phyloP scores from a whole-genome alignment of 2,329 filamentous ascomycete species.

The Fusarium coicis region DNA sequence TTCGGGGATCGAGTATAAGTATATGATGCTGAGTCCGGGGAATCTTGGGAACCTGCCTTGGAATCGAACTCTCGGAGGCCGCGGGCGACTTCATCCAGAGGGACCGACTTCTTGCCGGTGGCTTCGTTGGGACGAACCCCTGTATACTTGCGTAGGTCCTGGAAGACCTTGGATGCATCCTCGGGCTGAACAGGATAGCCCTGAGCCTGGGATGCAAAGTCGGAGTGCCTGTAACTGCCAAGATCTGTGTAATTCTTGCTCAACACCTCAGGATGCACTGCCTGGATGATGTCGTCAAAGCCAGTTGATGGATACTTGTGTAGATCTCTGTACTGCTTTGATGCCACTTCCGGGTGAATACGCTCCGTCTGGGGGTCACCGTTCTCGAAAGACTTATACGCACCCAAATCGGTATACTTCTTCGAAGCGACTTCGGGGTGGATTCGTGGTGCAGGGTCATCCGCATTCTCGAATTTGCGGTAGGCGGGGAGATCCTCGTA shows the following conservation, averaged over 20 bases:
- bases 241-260: conserved; percentile 56
- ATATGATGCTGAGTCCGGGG: conserved; percentile 39
- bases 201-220: conserved; percentile 44
- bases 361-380: conserved; percentile 34
- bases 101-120: conserved; percentile 44
- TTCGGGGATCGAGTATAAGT: conserved; percentile 40
- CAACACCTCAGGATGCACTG: conserved; percentile 52
- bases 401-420: conserved; percentile 50
- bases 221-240: conserved; percentile 51
- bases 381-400: conserved; percentile 47
- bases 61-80: conserved; percentile 54
- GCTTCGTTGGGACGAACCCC: conserved; percentile 51
- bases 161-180: conserved; percentile 52
- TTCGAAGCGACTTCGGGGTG: conserved; percentile 52
- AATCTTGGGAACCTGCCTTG: conserved; percentile 44
- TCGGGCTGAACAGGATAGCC: conserved; percentile 48
- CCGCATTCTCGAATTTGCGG: conserved; percentile 44
- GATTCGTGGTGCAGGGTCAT: conserved; percentile 32
- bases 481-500: conserved; percentile 46
- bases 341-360: conserved; percentile 46
- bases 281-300: conserved; percentile 43
- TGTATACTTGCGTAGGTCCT: conserved; percentile 55
- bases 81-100: conserved; percentile 49
- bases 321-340: conserved; percentile 51
- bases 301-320: conserved; percentile 46